Evolutionary conservation across 1,284 basidiomycete genomes (phyloP), one percentile per base, ranked within the genome.

Genomic region (Singerocomus inundabilis): DNA sequence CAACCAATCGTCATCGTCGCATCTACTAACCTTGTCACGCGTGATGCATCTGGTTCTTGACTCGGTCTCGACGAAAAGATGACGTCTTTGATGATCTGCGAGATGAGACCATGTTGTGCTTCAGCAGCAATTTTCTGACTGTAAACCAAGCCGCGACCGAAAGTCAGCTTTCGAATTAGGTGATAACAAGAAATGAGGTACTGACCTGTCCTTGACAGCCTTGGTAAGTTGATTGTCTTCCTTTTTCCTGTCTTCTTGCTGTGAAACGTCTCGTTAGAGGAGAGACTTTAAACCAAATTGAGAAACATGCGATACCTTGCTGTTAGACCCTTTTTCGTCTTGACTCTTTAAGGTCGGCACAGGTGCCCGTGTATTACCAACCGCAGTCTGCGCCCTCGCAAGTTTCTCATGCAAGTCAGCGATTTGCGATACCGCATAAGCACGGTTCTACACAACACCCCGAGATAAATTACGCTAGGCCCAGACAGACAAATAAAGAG

Each of bases 321-420:
- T 61, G 26, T 43, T 57, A 12, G 58, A 50, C 4, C 73, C 73
- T 54, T 77, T 78, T 25, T 64, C 65, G 6, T 69, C 66, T 35
- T 69, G 65, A 1, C 81, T 80, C 56, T 80, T 81, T 36, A 77
- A 51, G 2, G 71, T 58, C 2, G 84, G 84, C 16, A 73, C 67
- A 25, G 73, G 64, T 1, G 85, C 77, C 6, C 82, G 79, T 2
- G 85, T 88, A 33, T 66, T 75, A 1, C 72, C 59, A 0, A 90
- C 76, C 5, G 75, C 64, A 1, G 69, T 63, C 57, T 83, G 80
- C 2, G 82, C 83, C 63, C 82, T 88, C 4, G 78, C 70, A 24
- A 98, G 74, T 69, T 98, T 98, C 67, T 90, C 85, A 35, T 91
- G 90, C 35, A 99, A 73, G 70, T 98, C 95, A 15, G 79, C 72